Base-by-base conservation (phyloP, 768 basidiomycete species). In the Holtermannia corniformis region DNA sequence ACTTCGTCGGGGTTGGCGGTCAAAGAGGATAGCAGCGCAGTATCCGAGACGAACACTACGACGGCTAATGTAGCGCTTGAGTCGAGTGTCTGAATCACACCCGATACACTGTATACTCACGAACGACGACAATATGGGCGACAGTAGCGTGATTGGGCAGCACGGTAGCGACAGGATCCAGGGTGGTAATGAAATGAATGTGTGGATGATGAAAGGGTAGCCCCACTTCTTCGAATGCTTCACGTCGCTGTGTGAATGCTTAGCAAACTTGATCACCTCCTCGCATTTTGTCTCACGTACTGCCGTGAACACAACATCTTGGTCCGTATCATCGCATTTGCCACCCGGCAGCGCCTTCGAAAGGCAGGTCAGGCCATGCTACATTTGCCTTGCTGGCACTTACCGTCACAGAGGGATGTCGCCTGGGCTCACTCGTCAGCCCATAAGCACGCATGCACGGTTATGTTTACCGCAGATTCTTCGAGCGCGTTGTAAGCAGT, bases 171-270 rank as follows among this genome's bases (percentile, higher is more conserved):
- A 67, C 61, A 1, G 87, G 85, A 24, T 81, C 78, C 28, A 87
- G 73, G 16, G 77, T 73, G 24, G 81, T 81, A 19, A 89, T 66
- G 1, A 77, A 76, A 62, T 83, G 78, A 16, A 88, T 73, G 45
- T 79, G 69, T 0, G 81, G 78, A 37, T 77, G 78, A 49, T 75
- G 51, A 11, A 81, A 65, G 0, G 86, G 82, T 2, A 92, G 76
- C 1, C 73, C 80, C 19, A 92, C 85, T 75, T 93, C 90, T 74
- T 93, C 90, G 51, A 80, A 69, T 0, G 90, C 90, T 72, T 93
- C 90, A 52, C 90, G 77, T 45, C 78, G 78, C 89, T 91, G 63
- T 19, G 47, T 3, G n/a, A 19, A 21, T 28, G 7, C 12, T 55
- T 32, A 21, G 25, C 41, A 41, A 23, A 32, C 37, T 32, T 3